phyloP scores from a whole-genome alignment of 768 basidiomycete species.

The Holtermanniella nyarrowii region DNA sequence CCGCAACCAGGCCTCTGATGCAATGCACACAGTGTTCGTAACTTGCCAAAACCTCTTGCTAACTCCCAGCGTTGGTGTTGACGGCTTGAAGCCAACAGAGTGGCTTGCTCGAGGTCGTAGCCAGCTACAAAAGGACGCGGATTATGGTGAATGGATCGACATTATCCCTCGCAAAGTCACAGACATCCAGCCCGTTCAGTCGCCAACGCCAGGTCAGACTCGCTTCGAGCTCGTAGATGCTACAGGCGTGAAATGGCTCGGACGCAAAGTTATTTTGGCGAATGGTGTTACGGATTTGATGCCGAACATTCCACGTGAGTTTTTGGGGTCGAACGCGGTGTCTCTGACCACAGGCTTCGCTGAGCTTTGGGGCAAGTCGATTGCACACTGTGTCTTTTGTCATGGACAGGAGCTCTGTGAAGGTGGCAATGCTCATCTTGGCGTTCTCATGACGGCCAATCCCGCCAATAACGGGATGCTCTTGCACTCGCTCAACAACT shows the following conservation, averaged over 20 bases:
- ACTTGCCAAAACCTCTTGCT: no score
- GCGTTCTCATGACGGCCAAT: background rate
- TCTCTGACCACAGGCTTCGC: conserved; percentile 9
- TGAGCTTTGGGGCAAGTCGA: conserved; percentile 21
- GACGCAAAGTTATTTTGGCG: conserved; percentile 19
- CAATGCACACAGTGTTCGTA: conserved; percentile 14
- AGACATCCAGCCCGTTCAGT: background rate
- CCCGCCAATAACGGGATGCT: background rate
- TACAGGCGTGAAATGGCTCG: conserved; percentile 6
- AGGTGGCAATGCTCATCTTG: background rate
- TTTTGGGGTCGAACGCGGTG: background rate
- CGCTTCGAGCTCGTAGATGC: conserved; percentile 14
- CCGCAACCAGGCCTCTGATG: conserved; percentile 10
- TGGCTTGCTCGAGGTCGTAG: background rate
- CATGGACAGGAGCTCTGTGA: conserved; percentile 19
- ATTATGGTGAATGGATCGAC: conserved; percentile 7
- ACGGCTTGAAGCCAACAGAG: conserved; percentile 4
- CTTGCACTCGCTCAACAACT: background rate
- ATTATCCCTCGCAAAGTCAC: background rate
- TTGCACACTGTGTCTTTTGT: conserved; percentile 28
- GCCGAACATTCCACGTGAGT: conserved; percentile 18
- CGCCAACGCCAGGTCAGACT: background rate
- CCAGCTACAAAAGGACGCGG: conserved; percentile 4
- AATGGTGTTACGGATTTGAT: conserved; percentile 20
- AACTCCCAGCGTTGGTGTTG: background rate